Percentiles rank a stretch among this genome's conserved stretches.
Conservation (phyloP, 768 basidiomycete species). For the Favolaschia claudopus region DNA sequence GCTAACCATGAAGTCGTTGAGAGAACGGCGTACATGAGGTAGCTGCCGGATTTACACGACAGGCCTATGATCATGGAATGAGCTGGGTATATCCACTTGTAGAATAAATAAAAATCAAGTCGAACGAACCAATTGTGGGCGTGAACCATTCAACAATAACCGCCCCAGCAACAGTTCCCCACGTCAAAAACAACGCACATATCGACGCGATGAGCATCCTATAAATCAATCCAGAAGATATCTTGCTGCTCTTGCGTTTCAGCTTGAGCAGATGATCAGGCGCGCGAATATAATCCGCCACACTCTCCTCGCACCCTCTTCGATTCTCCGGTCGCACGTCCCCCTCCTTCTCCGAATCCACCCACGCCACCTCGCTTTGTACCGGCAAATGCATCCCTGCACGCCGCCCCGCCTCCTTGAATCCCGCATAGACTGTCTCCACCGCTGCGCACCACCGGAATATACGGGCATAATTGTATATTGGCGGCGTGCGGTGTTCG, state of each 20-base stretch:
- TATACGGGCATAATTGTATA: slow-evolving; percentile 38
- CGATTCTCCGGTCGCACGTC: background rate
- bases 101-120: background rate
- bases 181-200: slow-evolving; percentile 22
- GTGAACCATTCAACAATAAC: slow-evolving; percentile 20
- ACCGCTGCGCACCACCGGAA: slow-evolving; percentile 34
- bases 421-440: slow-evolving; percentile 26
- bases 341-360: background rate
- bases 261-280: background rate
- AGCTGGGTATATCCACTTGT: background rate
- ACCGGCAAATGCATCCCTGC: slow-evolving; percentile 22
- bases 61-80: slow-evolving; percentile 34
- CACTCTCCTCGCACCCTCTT: background rate
- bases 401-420: slow-evolving; percentile 23
- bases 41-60: slow-evolving; percentile 40
- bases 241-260: background rate
- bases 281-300: background rate
- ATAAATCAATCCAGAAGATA: background rate
- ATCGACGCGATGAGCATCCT: slow-evolving; percentile 18
- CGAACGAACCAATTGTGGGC: slow-evolving; percentile 19
- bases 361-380: slow-evolving; percentile 13
- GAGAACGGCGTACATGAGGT: slow-evolving; percentile 36
- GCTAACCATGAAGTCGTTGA: slow-evolving; percentile 41
- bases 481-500: slow-evolving; percentile 31
- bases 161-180: slow-evolving; percentile 28